Evolutionary conservation across 805 yeast genomes (phyloP).

Genomic region (Pichia heedii): DNA sequence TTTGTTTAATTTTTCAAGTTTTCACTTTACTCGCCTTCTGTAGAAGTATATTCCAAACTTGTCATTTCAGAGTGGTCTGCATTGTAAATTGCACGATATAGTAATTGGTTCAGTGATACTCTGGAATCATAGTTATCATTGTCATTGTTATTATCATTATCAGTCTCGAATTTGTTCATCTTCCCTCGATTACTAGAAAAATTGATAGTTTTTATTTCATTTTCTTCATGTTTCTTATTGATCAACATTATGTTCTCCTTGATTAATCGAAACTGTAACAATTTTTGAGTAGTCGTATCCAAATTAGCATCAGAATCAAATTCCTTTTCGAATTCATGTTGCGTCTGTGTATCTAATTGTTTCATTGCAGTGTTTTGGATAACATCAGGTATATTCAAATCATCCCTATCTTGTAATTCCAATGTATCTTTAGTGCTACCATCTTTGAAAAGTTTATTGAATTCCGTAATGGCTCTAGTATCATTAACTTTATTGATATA

Average conservation of each 20-base stretch:
- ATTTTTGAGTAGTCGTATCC: not conserved
- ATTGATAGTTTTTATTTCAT: not conserved
- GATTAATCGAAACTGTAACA: not conserved
- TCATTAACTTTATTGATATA: slow-evolving; percentile 6
- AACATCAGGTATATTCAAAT: slow-evolving; percentile 19
- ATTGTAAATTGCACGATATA: not conserved
- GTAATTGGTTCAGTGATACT: not conserved
- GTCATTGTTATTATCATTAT: too few species aligned
- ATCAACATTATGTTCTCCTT: not conserved
- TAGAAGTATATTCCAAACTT: slow-evolving; percentile 4
- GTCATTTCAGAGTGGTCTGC: slow-evolving; percentile 6
- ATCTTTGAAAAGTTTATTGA: slow-evolving; percentile 4
- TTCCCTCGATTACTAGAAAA: too few species aligned
- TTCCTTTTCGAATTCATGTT: not conserved
- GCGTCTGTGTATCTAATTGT: slow-evolving; percentile 14
- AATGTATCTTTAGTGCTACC: not conserved
- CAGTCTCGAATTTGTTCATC: too few species aligned
- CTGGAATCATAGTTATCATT: not conserved
- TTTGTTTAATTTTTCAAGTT: too few species aligned
- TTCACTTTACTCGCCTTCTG: slow-evolving; percentile 5
- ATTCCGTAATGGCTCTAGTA: slow-evolving; percentile 1
- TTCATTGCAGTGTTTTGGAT: slow-evolving; percentile 22
- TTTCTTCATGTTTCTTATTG: not conserved
- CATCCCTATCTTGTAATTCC: slow-evolving; percentile 1
- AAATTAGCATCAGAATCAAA: not conserved